Evolutionary conservation across 1,284 basidiomycete genomes (phyloP).

Genomic region (Ceratobasidium sp.): DNA sequence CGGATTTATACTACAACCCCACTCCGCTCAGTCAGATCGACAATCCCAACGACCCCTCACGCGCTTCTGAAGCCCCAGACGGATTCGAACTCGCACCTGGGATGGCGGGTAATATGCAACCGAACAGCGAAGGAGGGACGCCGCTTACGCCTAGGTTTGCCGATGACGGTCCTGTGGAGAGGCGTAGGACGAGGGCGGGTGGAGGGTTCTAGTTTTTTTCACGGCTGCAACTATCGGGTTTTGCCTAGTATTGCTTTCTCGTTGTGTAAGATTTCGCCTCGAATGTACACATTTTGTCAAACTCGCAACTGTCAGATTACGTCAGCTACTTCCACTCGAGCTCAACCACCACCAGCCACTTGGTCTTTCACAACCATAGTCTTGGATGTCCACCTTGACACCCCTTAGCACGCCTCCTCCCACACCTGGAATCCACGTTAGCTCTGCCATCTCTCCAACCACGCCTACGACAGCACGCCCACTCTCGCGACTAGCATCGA

Average conservation of each 20-base stretch:
- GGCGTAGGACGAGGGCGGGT: slow-evolving; percentile 22
- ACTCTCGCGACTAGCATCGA: slow-evolving; percentile 31
- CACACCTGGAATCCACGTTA: slow-evolving; percentile 10
- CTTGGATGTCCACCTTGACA: slow-evolving; percentile 18
- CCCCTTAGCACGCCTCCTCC: slow-evolving; percentile 34
- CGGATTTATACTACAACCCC: slow-evolving; percentile 75
- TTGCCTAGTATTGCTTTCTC: background rate
- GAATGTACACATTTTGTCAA: background rate
- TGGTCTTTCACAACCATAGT: background rate
- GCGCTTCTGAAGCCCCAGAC: slow-evolving; percentile 2
- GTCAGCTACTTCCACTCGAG: background rate
- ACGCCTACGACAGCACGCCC: slow-evolving; percentile 33
- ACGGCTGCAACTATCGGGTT: background rate
- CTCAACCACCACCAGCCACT: slow-evolving; percentile 34
- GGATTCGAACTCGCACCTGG: slow-evolving; percentile 22
- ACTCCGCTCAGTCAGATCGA: slow-evolving; percentile 57
- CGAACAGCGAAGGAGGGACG: slow-evolving; percentile 35
- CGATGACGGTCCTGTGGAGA: slow-evolving; percentile 34
- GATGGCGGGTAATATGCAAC: background rate
- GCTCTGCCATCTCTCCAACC: background rate
- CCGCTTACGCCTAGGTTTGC: slow-evolving; percentile 26
- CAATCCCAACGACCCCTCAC: slow-evolving; percentile 20
- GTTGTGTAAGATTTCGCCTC: background rate
- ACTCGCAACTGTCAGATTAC: background rate
- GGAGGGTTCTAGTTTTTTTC: slow-evolving; percentile 6